Percentiles rank a stretch among this genome's conserved stretches.
Conservation (phyloP, 2,329 filamentous ascomycete genomes). For the Aphanoascus verrucosus region DNA sequence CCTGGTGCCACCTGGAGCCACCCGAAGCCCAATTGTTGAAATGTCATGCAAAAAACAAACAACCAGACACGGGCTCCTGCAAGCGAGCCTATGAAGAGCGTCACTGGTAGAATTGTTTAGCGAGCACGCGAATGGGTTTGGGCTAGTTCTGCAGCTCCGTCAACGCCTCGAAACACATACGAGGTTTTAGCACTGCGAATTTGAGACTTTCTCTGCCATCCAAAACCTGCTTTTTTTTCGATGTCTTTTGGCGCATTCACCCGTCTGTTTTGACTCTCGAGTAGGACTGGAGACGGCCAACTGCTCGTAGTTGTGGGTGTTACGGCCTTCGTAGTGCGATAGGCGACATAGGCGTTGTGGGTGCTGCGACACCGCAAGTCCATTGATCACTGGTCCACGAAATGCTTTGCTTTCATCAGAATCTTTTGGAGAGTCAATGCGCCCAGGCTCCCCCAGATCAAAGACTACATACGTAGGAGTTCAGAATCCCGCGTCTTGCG, state of each 20-base stretch:
- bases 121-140: neutral
- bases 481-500: neutral
- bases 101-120: neutral
- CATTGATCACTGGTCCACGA: too few relatives aligned
- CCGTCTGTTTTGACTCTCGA: too few relatives aligned
- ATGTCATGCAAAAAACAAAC: neutral
- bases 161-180: neutral
- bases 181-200: too few relatives aligned
- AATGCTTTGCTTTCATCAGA: neutral
- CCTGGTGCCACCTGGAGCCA: neutral
- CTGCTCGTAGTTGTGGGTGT: too few relatives aligned
- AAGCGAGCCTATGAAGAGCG: neutral
- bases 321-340: too few relatives aligned
- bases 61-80: neutral
- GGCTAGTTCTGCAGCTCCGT: neutral
- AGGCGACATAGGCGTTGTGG: too few relatives aligned
- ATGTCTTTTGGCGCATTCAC: too few relatives aligned
- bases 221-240: too few relatives aligned
- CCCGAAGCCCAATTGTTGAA: neutral
- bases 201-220: too few relatives aligned
- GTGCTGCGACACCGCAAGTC: too few relatives aligned
- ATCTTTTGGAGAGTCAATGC: neutral
- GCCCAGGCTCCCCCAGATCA: neutral
- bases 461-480: neutral
- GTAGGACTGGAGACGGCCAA: too few relatives aligned